Base-by-base conservation (phyloP, 257 asterid genomes). In the Salvia hispanica region DNA sequence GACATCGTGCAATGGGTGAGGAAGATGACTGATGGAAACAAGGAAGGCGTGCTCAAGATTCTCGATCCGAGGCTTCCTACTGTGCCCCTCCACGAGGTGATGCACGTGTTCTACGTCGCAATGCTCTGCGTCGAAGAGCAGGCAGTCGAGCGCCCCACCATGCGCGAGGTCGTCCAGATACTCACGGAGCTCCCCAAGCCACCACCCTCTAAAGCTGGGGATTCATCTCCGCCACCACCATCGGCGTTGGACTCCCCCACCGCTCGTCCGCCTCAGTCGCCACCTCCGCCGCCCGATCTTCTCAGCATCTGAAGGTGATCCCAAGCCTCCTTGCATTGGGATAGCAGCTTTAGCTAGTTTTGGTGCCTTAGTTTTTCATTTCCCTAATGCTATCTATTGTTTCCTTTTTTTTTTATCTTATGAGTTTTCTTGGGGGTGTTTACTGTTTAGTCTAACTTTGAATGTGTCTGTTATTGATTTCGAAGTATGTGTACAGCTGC, bases 1-100 rank as follows among this genome's bases (percentile, higher is more conserved):
- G 98, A 93, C 82, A 93, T 93, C 51, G 99, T 93, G 40, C 97
- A 93, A 68, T 93, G 99, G 99, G 96, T 93, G 3, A 76, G 97
- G 72, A 85, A 84, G 78, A 78, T 90, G 87, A 93, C 98, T 0
- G 91, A 81, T 0, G 95, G 99, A 33, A 82, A 86, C 63, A 90
- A 81, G 76, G 97, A 88, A 71, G 96, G 84, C 0, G 99, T 88
- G 6, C 78, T 86, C 54, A 90, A 84, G 72, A 77, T 93, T 53
- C 88, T 93, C 7, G 99, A 93, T 60, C 82, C 89, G 25, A 90
- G 95, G 72, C 96, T 93, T 62, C 78, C 92, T 3, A 86, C 95
- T 0, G 96, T 81, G 40, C 96, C 97, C 44, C 78, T 90, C 36
- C 85, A 86, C 16, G 97, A 93, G 71, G 96, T 86, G 74, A 90